phyloP scores from a whole-genome alignment of 768 basidiomycete genomes.

The Suillus ampliporus region DNA sequence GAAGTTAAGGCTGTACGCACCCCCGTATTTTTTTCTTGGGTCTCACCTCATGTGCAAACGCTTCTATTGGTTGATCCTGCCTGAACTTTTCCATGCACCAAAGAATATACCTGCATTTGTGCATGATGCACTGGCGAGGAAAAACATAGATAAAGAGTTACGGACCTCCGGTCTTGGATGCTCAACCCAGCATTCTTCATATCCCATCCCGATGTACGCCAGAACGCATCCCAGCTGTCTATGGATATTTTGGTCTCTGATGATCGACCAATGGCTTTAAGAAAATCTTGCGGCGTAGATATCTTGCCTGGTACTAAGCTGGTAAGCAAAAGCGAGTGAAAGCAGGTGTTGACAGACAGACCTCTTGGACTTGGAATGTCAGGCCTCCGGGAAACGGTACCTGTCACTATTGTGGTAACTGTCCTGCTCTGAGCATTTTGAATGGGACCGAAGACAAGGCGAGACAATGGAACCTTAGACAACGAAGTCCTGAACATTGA shows the following conservation, averaged over 20 bases:
- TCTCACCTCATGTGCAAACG: slow-evolving; percentile 67
- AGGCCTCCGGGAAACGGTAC: slow-evolving; percentile 18
- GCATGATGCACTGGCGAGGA: slow-evolving; percentile 9
- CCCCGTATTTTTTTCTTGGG: slow-evolving; percentile 84
- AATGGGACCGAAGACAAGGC: slow-evolving; percentile 37
- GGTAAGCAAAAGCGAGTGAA: slow-evolving; percentile 12
- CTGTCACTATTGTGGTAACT: slow-evolving; percentile 5
- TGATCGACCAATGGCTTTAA: slow-evolving; percentile 75
- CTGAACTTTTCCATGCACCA: slow-evolving; percentile 88
- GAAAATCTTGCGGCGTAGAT: slow-evolving; percentile 63
- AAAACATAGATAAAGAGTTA: slow-evolving; percentile 16
- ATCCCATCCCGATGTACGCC: slow-evolving; percentile 60
- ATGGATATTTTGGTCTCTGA: slow-evolving; percentile 66
- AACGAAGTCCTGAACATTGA: neutral
- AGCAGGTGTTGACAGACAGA: slow-evolving; percentile 4
- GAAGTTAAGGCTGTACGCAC: slow-evolving; percentile 47
- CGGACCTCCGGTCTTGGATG: slow-evolving; percentile 75
- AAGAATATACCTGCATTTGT: slow-evolving; percentile 67
- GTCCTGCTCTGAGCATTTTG: slow-evolving; percentile 43
- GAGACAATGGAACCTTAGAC: neutral
- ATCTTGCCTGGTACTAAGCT: slow-evolving; percentile 48
- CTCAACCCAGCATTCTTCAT: slow-evolving; percentile 70
- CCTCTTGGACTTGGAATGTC: slow-evolving; percentile 31
- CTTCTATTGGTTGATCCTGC: slow-evolving; percentile 53
- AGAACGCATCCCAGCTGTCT: slow-evolving; percentile 76